These are phyloP conservation scores for Rhizophagus clarus DNA, from an alignment of 192 early-diverging fungal species.

Conservation along the genomic window DNA sequence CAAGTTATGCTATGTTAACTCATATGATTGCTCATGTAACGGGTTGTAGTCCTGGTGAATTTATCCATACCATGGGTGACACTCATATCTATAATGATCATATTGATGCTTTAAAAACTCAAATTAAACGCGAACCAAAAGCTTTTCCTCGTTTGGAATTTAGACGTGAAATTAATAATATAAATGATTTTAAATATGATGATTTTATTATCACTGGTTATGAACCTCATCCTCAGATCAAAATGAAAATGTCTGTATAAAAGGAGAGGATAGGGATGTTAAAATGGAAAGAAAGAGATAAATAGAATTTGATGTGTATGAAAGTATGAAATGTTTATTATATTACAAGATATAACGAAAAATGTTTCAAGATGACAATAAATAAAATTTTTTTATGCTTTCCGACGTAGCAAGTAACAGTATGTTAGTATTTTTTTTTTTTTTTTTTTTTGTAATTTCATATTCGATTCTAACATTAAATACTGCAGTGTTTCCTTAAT, in stretches of 20 bases:
- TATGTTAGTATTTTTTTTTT: too few relatives aligned
- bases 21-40: conserved; percentile 89
- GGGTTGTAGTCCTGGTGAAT: conserved; percentile 76
- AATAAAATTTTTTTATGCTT: too few relatives aligned
- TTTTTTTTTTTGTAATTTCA: too few relatives aligned
- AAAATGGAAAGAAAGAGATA: not conserved
- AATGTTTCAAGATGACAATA: too few relatives aligned
- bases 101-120: conserved; percentile 78
- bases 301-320: not conserved
- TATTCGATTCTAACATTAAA: too few relatives aligned
- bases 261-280: not conserved
- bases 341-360: too few relatives aligned
- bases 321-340: too few relatives aligned
- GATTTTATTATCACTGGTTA: conserved; percentile 84
- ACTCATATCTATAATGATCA: conserved; percentile 95
- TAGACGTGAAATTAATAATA: conserved; percentile 51
- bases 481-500: too few relatives aligned
- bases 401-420: too few relatives aligned
- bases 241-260: conserved; percentile 96
- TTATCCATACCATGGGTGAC: conserved; percentile 95
- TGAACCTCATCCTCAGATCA: conserved; percentile 81
- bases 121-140: conserved; percentile 75
- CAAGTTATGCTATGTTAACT: conserved; percentile 92
- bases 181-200: conserved; percentile 79
- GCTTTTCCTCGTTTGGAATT: conserved; percentile 76